Base-by-base conservation (phyloP, 179 eudicot genomes). In the Amaranthus tricolor region DNA sequence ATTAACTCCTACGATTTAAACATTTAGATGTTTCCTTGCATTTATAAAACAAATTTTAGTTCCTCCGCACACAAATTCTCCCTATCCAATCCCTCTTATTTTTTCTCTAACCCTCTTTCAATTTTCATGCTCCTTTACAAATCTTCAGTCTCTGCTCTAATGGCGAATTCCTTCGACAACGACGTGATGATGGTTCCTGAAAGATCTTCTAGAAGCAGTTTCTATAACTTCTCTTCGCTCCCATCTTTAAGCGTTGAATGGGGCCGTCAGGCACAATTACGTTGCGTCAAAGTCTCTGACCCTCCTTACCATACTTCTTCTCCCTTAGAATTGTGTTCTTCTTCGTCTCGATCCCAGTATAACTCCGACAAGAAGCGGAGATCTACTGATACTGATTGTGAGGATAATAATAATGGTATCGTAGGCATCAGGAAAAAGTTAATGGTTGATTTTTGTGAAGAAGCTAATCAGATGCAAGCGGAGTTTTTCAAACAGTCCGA, bases 381-480 rank as follows among this genome's bases (percentile, higher is more conserved):
- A 71, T 77, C 76, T 13, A 66, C 16, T 21, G 60, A 11, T 44
- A 7, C 5, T 20, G 54, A 72, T 17, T 81, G 31, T 62, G 24
- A 78, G 49, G 83, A 77, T 54, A 83, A 61, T n/a, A 71, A 79
- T 14, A 84, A 67, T 10, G 94, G 91, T 60, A 90, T 91, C 54
- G 88, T 80, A 58, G 95, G 89, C 43, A 81, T 86, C 19, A 82
- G 90, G 52, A 82, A 77, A 91, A 88, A 87, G 62, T 83, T 91
- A 73, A 82, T 87, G 88, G 74, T 81, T 69, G 92, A 91, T 84
- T 81, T 90, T 55, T 89, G 81, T 74, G 74, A 86, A 48, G 83
- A 83, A 74, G 85, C 86, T 43, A 83, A 87, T 21, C 84, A 85
- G 83, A 84, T 90, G 88, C 85, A 87, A 76, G 81, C 76, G 40